These are phyloP conservation scores for Allodekkera sacchari DNA, from an alignment of 805 yeast species.

Conservation along the genomic window DNA sequence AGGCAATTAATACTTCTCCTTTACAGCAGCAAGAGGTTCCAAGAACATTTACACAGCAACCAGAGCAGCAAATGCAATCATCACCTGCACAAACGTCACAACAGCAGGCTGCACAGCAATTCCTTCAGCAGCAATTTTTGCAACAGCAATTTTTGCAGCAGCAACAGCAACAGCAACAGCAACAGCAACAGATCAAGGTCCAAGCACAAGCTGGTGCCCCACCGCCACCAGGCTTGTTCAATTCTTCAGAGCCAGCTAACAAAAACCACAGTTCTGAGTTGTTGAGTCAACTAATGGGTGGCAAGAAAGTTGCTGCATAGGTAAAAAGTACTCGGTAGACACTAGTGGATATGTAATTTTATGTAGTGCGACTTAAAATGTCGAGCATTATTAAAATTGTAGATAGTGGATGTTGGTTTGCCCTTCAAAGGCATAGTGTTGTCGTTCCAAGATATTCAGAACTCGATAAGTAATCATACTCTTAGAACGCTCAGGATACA, in stretches of 20 bases:
- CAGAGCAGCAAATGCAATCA: constrained; percentile 22
- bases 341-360: no score
- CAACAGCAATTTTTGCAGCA: constrained; percentile 26
- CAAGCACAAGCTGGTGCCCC: no score
- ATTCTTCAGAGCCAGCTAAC: constrained; percentile 1
- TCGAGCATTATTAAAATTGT: no score
- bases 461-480: no score
- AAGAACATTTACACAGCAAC: constrained; percentile 24
- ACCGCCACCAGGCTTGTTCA: constrained; percentile 68
- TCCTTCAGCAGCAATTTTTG: constrained; percentile 6
- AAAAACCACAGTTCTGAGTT: constrained; percentile 47
- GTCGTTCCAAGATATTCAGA: no score
- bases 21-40: constrained; percentile 13
- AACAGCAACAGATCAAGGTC: constrained; percentile 26
- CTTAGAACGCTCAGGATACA: no score
- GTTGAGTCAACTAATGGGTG: constrained; percentile 77
- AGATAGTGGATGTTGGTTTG: no score
- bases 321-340: neutral
- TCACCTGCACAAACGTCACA: constrained; percentile 13
- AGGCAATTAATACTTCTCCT: constrained; percentile 8
- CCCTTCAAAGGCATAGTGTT: no score
- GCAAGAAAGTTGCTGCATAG: constrained; percentile 34
- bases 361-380: no score
- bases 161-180: constrained; percentile 27
- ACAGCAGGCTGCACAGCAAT: constrained; percentile 23